phyloP scores from a whole-genome alignment of 805 yeast species.

The Candida quercuum region DNA sequence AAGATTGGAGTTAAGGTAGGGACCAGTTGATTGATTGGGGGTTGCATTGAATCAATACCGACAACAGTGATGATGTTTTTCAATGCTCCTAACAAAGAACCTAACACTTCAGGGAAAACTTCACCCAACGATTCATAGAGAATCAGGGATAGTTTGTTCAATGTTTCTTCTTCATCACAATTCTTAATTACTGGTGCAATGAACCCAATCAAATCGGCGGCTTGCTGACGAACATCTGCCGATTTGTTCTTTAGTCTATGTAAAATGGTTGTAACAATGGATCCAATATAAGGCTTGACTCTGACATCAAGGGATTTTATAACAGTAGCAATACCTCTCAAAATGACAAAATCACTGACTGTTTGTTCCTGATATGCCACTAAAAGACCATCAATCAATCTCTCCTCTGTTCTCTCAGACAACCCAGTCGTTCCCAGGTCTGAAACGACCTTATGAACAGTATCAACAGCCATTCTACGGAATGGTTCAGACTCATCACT shows the following conservation, averaged over 20 bases:
- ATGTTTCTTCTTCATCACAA: slow-evolving; percentile 58
- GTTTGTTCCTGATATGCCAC: slow-evolving; percentile 80
- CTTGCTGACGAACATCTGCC: slow-evolving; percentile 72
- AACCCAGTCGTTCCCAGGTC: slow-evolving; percentile 53
- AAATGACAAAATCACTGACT: slow-evolving; percentile 45
- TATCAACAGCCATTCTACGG: slow-evolving; percentile 71
- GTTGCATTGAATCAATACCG: slow-evolving; percentile 60
- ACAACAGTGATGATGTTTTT: slow-evolving; percentile 54
- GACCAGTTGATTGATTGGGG: slow-evolving; percentile 75
- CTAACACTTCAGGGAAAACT: slow-evolving; percentile 88
- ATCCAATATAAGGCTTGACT: slow-evolving; percentile 64
- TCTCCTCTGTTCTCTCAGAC: slow-evolving; percentile 51
- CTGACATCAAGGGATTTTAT: slow-evolving; percentile 57
- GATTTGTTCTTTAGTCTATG: slow-evolving; percentile 68
- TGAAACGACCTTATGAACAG: slow-evolving; percentile 52
- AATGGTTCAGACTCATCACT: slow-evolving; percentile 82
- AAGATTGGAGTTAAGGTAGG: slow-evolving; percentile 90
- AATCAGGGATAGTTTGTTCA: slow-evolving; percentile 67
- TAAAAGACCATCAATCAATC: slow-evolving; percentile 74
- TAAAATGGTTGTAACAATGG: slow-evolving; percentile 65
- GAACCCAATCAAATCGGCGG: slow-evolving; percentile 69
- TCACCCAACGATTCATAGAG: slow-evolving; percentile 92
- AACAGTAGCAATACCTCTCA: slow-evolving; percentile 61
- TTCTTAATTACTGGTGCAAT: slow-evolving; percentile 61
- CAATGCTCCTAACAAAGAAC: slow-evolving; percentile 74